Evolutionary conservation across 352 stramenopile species (phyloP).

Genomic region (Phytopythium mirpurense): DNA sequence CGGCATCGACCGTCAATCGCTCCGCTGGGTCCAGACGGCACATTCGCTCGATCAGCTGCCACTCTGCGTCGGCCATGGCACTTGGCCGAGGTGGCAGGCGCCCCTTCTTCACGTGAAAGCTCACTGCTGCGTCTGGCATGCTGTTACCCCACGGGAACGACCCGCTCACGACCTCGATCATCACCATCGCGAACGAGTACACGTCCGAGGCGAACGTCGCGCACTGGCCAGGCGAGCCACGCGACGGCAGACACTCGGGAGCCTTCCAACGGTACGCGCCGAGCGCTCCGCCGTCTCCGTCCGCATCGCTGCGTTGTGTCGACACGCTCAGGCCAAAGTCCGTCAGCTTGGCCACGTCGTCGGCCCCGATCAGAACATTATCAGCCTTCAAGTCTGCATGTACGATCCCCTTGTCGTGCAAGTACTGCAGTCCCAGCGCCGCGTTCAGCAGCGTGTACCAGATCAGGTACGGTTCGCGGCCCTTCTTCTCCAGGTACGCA

Average conservation of each 20-base stretch:
- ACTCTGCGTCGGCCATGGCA: neutral
- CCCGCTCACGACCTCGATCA: neutral
- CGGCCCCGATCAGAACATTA: constrained; percentile 25
- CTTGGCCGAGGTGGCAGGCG: no score
- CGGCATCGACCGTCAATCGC: neutral
- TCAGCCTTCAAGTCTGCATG: constrained; percentile 4
- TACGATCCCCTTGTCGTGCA: neutral
- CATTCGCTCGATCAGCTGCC: neutral
- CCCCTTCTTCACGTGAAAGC: neutral
- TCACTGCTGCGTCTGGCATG: neutral
- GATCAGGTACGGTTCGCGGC: neutral
- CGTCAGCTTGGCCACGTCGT: constrained; percentile 20
- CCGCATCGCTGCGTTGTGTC: neutral
- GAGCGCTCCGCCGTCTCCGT: neutral
- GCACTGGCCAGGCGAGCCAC: neutral
- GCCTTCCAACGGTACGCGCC: constrained; percentile 23
- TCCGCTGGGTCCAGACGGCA: neutral
- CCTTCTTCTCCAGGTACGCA: constrained; percentile 11
- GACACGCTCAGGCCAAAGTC: constrained; percentile 22
- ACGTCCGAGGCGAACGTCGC: neutral
- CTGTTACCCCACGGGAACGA: neutral
- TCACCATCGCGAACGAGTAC: neutral
- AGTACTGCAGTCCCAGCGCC: neutral
- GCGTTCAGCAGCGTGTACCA: neutral
- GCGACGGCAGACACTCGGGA: constrained; percentile 12